Percentiles rank a stretch among this genome's conserved stretches.
Evolutionary conservation across 1,284 basidiomycete genomes (phyloP).

Genomic region (Heterobasidion occidentale): DNA sequence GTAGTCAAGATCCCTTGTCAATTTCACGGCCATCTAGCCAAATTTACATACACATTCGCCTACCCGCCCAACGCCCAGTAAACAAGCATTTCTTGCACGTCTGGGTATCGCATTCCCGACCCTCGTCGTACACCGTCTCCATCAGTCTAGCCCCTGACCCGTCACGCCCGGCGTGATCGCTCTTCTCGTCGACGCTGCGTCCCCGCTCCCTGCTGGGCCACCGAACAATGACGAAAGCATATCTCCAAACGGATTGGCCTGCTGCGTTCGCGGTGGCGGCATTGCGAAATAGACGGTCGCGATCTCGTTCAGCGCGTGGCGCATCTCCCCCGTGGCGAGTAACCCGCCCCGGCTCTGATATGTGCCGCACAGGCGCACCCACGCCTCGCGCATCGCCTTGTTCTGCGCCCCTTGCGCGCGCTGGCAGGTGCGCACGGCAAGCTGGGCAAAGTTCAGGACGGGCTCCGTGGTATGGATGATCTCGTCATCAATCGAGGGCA

Average conservation of each 20-base stretch:
- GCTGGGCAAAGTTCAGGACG: slow-evolving; percentile 80
- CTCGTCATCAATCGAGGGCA: slow-evolving; percentile 28
- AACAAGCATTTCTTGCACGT: not conserved
- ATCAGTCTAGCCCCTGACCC: not conserved
- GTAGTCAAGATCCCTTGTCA: too few relatives aligned
- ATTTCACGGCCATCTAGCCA: too few relatives aligned
- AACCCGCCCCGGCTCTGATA: slow-evolving; percentile 65
- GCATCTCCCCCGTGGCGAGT: slow-evolving; percentile 61
- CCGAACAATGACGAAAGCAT: slow-evolving; percentile 80
- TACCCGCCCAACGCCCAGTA: not conserved
- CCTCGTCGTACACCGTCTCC: not conserved
- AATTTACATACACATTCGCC: too few relatives aligned
- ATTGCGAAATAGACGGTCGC: slow-evolving; percentile 77
- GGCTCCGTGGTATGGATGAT: slow-evolving; percentile 67
- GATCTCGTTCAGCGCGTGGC: slow-evolving; percentile 48
- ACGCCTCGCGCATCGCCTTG: slow-evolving; percentile 67
- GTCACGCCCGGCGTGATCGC: slow-evolving; percentile 8
- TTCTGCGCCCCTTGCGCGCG: slow-evolving; percentile 71
- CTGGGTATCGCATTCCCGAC: not conserved
- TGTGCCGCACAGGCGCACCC: slow-evolving; percentile 76
- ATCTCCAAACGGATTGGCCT: slow-evolving; percentile 74
- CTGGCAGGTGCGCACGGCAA: slow-evolving; percentile 80
- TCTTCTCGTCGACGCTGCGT: slow-evolving; percentile 1
- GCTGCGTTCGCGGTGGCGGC: slow-evolving; percentile 59
- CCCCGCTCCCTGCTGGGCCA: slow-evolving; percentile 25